Evolutionary conservation across 2,329 filamentous ascomycete species (phyloP).

Genomic region (Botrytis porri): DNA sequence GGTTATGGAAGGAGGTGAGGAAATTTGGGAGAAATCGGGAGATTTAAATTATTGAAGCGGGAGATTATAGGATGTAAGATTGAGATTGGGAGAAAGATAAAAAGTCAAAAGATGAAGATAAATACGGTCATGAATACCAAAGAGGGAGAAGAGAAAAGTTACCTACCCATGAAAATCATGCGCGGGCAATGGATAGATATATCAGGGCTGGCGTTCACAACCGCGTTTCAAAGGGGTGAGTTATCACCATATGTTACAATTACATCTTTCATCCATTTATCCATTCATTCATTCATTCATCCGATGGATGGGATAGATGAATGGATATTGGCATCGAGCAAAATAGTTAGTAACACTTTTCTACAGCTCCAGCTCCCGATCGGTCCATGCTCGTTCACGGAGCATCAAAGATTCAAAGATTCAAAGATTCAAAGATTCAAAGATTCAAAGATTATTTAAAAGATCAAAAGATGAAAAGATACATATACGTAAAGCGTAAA

Average conservation of each 20-base stretch:
- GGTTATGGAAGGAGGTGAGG: conserved; percentile 16
- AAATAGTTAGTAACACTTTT: background rate
- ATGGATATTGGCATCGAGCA: background rate
- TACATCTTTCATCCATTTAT: background rate
- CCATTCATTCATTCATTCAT: background rate
- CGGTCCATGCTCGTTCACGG: background rate
- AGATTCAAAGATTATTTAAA: too few relatives aligned
- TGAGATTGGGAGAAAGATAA: too few relatives aligned
- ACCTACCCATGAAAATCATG: background rate
- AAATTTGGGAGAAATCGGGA: background rate
- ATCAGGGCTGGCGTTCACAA: conserved; percentile 6
- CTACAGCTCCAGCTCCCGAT: too few relatives aligned
- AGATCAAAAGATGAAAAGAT: background rate
- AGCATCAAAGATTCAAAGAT: background rate
- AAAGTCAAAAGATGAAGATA: too few relatives aligned
- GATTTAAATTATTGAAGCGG: background rate
- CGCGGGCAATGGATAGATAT: background rate
- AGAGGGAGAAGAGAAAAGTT: background rate
- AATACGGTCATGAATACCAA: too few relatives aligned
- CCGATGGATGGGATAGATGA: background rate
- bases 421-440: too few relatives aligned
- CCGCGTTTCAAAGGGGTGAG: conserved; percentile 11
- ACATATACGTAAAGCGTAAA: too few relatives aligned
- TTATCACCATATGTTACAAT: background rate
- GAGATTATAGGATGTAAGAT: background rate